A percentile compares a stretch with the other conserved stretches of the same genome.
phyloP scores from a whole-genome alignment of 2,329 filamentous ascomycete genomes.

The Zopfia rhizophila region DNA sequence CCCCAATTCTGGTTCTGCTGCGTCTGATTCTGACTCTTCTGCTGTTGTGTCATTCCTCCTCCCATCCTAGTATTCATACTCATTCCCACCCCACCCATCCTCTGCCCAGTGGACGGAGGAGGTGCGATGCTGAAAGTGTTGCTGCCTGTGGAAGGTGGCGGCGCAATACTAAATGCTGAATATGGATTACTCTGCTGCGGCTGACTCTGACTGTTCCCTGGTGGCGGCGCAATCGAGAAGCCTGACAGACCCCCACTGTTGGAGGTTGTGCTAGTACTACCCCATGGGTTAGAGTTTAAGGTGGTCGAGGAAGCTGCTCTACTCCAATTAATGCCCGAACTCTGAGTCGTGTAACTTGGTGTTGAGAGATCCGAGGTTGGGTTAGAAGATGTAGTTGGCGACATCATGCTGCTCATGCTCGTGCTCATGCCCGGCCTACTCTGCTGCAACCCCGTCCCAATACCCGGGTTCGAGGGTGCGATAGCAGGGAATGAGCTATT shows the following conservation, averaged over 20 bases:
- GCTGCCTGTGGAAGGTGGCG: constrained; percentile 40
- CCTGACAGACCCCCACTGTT: constrained; percentile 44
- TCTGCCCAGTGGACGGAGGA: constrained; percentile 15
- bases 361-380: too few relatives aligned
- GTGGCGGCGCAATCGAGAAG: constrained; percentile 64
- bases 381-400: constrained; percentile 22
- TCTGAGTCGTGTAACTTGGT: constrained; percentile 37
- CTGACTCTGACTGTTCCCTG: constrained; percentile 26
- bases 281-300: constrained; percentile 37
- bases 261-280: constrained; percentile 25
- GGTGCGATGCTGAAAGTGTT: constrained; percentile 26
- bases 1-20: constrained; percentile 33
- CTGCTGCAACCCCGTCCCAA: constrained; percentile 46
- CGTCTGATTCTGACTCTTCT: constrained; percentile 30
- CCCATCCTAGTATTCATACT: constrained; percentile 27
- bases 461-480: constrained; percentile 46
- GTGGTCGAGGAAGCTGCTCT: constrained; percentile 31
- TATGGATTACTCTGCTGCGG: constrained; percentile 38
- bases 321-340: constrained; percentile 41
- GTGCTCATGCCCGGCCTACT: constrained; percentile 40
- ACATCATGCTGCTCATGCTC: constrained; percentile 46
- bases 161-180: constrained; percentile 51
- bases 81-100: constrained; percentile 35
- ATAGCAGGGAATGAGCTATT: constrained; percentile 50
- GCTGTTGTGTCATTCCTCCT: constrained; percentile 35